A percentile compares a stretch with the other conserved stretches of the same genome.
Conservation (phyloP, 306 rosid genomes). For the Boehmeria nivea region DNA sequence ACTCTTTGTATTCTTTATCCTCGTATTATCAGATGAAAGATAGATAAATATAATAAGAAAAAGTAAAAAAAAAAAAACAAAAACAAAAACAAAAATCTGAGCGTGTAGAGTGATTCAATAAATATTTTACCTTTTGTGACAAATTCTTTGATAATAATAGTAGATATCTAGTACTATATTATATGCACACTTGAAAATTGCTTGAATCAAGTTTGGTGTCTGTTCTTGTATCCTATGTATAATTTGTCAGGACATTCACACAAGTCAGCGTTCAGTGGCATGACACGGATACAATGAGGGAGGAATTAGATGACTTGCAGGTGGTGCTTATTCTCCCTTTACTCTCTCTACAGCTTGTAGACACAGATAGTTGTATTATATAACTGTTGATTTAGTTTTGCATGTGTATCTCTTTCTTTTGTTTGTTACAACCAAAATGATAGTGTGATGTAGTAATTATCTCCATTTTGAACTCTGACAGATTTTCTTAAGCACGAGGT, state of each 20-base stretch:
- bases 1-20: not conserved
- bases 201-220: not conserved
- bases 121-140: not conserved
- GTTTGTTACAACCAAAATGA: not conserved
- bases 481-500: slow-evolving; percentile 96
- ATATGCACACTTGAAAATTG: not conserved
- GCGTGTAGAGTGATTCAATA: not conserved
- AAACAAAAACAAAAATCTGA: not conserved
- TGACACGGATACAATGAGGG: slow-evolving; percentile 96
- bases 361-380: not conserved
- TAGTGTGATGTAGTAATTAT: slow-evolving; percentile 8
- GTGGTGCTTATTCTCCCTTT: slow-evolving; percentile 31
- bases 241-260: slow-evolving; percentile 77
- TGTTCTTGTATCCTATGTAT: slow-evolving; percentile 9
- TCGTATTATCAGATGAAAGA: not conserved
- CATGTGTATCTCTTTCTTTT: slow-evolving; percentile 4
- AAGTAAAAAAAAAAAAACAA: too few relatives aligned
- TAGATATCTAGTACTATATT: not conserved
- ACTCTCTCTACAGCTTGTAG: not conserved
- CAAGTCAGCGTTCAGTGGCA: slow-evolving; percentile 99
- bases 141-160: not conserved
- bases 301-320: slow-evolving; percentile 97
- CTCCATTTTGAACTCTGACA: slow-evolving; percentile 34
- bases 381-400: not conserved
- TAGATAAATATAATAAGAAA: not conserved